A percentile compares a stretch with the other conserved stretches of the same genome.
These are phyloP conservation scores for Tephrocybe rancida DNA, from an alignment of 768 basidiomycete genomes.

Conservation along the genomic window DNA sequence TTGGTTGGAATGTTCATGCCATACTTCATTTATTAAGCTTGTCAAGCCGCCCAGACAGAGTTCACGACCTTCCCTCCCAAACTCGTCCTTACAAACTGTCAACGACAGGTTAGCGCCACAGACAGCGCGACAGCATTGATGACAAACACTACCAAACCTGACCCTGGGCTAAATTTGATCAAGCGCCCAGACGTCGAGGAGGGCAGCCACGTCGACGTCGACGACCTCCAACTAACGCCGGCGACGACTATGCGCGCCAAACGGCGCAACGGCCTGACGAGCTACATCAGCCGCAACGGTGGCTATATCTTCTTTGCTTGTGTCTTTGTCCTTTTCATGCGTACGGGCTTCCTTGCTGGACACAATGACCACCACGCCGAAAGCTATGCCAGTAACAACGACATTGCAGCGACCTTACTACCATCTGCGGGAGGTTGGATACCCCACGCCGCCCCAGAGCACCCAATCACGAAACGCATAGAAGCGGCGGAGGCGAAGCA, in stretches of 20 bases:
- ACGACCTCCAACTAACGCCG: background rate
- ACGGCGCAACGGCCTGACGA: background rate
- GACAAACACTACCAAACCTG: slow-evolving; percentile 1
- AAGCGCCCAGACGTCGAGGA: slow-evolving; percentile 5
- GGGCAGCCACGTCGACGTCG: background rate
- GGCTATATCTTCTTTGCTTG: slow-evolving; percentile 43
- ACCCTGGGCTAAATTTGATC: background rate
- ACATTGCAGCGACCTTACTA: slow-evolving; percentile 19
- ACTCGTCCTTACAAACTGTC: no score
- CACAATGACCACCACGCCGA: slow-evolving; percentile 25
- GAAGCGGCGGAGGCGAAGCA: slow-evolving; percentile 80
- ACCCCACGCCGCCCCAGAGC: slow-evolving; percentile 32
- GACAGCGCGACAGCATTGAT: background rate
- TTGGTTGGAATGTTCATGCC: no score
- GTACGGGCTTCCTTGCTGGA: slow-evolving; percentile 48
- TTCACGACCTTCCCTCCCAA: no score
- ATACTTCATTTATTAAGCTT: no score
- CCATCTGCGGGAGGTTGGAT: slow-evolving; percentile 15
- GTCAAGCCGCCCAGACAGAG: no score
- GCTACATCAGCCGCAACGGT: slow-evolving; percentile 19
- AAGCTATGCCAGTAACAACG: slow-evolving; percentile 14
- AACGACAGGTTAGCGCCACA: background rate
- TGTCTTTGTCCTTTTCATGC: slow-evolving; percentile 50
- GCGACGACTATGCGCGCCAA: slow-evolving; percentile 15
- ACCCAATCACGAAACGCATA: slow-evolving; percentile 89